Evolutionary conservation across 2,329 filamentous ascomycete species (phyloP).

Genomic region (Pestalotiopsis fici): DNA sequence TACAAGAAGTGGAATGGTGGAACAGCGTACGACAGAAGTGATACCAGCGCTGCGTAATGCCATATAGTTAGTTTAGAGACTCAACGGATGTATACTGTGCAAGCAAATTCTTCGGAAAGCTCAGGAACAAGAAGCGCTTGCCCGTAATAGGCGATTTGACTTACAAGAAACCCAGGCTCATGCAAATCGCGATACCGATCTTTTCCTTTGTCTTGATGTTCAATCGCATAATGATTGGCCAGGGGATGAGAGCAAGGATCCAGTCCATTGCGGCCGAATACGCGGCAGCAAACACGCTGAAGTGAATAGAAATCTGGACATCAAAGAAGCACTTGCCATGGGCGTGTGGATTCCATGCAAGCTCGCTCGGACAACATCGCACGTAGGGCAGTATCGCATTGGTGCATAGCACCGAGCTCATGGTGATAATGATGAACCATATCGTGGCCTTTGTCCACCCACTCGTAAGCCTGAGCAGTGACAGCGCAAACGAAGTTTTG

Average conservation of each 20-base stretch:
- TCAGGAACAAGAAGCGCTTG: not conserved
- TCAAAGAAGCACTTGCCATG: conserved; percentile 18
- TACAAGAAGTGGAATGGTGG: conserved; percentile 14
- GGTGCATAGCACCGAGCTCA: conserved; percentile 23
- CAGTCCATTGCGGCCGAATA: conserved; percentile 34
- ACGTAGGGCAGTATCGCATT: conserved; percentile 24
- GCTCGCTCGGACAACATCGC: conserved; percentile 15
- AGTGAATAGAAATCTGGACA: conserved; percentile 15
- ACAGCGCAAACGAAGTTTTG: conserved; percentile 40
- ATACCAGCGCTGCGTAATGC: conserved; percentile 14
- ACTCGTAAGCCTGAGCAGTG: conserved; percentile 30
- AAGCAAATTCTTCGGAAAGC: too few relatives aligned
- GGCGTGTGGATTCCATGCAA: conserved; percentile 11
- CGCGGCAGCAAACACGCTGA: conserved; percentile 18
- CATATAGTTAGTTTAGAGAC: not conserved
- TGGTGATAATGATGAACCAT: conserved; percentile 31
- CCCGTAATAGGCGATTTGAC: not conserved
- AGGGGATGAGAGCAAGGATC: conserved; percentile 37
- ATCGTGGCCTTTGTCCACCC: conserved; percentile 25
- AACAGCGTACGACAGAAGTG: conserved; percentile 17
- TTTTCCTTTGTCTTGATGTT: conserved; percentile 38
- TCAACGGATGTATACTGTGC: not conserved
- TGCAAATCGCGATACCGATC: conserved; percentile 32
- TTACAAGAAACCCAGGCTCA: conserved; percentile 36
- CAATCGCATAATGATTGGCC: conserved; percentile 34